Percentiles rank a stretch among this genome's conserved stretches.
Evolutionary conservation across 1,284 basidiomycete species (phyloP).

Genomic region (Puccinia polysora): DNA sequence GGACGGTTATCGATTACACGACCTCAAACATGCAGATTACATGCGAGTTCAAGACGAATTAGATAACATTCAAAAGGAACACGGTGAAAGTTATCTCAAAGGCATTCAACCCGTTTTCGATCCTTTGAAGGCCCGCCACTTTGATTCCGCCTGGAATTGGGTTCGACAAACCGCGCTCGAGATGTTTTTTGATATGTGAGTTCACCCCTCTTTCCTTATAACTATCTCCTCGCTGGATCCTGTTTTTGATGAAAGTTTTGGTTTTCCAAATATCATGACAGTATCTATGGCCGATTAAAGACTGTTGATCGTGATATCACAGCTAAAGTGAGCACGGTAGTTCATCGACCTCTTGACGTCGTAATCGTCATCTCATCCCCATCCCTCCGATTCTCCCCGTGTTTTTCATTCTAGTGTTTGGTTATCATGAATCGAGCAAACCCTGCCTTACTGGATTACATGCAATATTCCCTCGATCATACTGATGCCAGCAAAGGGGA

Average conservation of each 20-base stretch:
- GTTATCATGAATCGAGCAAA: constrained; percentile 96
- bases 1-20: constrained; percentile 79
- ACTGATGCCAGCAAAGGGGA: constrained; percentile 78
- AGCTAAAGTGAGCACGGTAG: constrained; percentile 45
- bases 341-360: constrained; percentile 16
- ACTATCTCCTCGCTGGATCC: constrained; percentile 60
- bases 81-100: constrained; percentile 86
- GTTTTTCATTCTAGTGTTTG: constrained; percentile 81
- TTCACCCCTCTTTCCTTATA: constrained; percentile 69
- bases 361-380: background rate
- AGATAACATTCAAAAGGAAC: constrained; percentile 80
- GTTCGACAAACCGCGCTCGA: constrained; percentile 59
- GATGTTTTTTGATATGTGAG: constrained; percentile 39
- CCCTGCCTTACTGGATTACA: constrained; percentile 76
- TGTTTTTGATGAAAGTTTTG: background rate
- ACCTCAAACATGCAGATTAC: constrained; percentile 72
- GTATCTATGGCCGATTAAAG: constrained; percentile 73
- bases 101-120: constrained; percentile 93
- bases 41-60: constrained; percentile 74
- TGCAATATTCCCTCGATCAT: constrained; percentile 89
- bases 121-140: constrained; percentile 89
- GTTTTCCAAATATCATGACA: no score
- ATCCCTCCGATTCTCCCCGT: constrained; percentile 55
- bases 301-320: constrained; percentile 66
- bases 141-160: constrained; percentile 99